These are phyloP conservation scores for Cladosporium austrohemisphaericum DNA, from an alignment of 2,329 filamentous ascomycete genomes.

Conservation along the genomic window DNA sequence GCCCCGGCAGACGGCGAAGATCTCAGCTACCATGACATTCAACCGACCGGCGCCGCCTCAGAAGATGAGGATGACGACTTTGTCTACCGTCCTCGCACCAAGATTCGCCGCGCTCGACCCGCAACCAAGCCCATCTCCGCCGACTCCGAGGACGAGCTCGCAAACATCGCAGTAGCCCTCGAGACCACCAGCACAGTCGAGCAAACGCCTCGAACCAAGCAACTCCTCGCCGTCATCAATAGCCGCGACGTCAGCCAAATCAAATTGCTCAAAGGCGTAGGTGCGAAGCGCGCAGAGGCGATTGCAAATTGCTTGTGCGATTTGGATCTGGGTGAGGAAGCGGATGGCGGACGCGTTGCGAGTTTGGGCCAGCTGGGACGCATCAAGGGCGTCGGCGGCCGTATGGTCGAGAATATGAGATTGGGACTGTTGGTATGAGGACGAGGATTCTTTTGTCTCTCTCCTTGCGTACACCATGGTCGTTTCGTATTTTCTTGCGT, in stretches of 20 bases:
- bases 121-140: slow-evolving; percentile 19
- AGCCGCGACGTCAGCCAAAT: slow-evolving; percentile 65
- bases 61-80: slow-evolving; percentile 38
- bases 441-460: no score
- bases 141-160: slow-evolving; percentile 33
- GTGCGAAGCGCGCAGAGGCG: slow-evolving; percentile 63
- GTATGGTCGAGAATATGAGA: slow-evolving; percentile 51
- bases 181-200: slow-evolving; percentile 18
- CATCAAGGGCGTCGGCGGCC: slow-evolving; percentile 48
- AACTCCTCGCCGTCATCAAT: slow-evolving; percentile 68
- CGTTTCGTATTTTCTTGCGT: not conserved
- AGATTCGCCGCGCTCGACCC: slow-evolving; percentile 24
- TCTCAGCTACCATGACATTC: slow-evolving; percentile 54
- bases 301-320: slow-evolving; percentile 49
- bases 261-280: slow-evolving; percentile 64
- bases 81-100: slow-evolving; percentile 38
- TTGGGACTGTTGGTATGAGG: slow-evolving; percentile 34
- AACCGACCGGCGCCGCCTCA: slow-evolving; percentile 12
- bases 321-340: slow-evolving; percentile 37
- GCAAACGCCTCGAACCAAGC: slow-evolving; percentile 56
- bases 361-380: slow-evolving; percentile 43
- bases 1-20: slow-evolving; percentile 44
- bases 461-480: not conserved
- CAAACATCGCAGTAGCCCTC: slow-evolving; percentile 2
- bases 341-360: slow-evolving; percentile 25